phyloP scores from a whole-genome alignment of 2,329 filamentous ascomycete species.

The Diaporthe ilicicola region DNA sequence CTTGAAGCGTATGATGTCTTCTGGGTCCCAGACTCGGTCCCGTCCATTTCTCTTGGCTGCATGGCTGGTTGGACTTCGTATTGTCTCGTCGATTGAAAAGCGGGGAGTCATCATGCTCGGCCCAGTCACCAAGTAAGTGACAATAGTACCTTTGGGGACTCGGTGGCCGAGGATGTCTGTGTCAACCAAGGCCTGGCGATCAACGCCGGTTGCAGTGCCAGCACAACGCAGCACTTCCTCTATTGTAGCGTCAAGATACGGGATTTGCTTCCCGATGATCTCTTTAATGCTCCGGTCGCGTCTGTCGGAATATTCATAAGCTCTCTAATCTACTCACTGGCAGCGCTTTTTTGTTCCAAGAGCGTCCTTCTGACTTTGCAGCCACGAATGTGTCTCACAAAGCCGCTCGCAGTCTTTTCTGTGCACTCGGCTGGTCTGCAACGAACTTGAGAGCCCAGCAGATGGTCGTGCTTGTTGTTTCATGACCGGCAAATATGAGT shows the following conservation, averaged over 20 bases:
- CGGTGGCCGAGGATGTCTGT: slow-evolving; percentile 48
- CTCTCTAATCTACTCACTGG: too few relatives aligned
- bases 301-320: too few relatives aligned
- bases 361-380: slow-evolving; percentile 44
- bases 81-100: neutral
- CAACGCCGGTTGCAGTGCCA: slow-evolving; percentile 53
- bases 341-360: too few relatives aligned
- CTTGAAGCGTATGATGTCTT: neutral
- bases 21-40: neutral
- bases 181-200: slow-evolving; percentile 49
- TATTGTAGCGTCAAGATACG: slow-evolving; percentile 54
- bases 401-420: slow-evolving; percentile 49
- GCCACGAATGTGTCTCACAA: slow-evolving; percentile 46
- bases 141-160: slow-evolving; percentile 50
- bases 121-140: slow-evolving; percentile 50
- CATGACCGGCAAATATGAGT: slow-evolving; percentile 50
- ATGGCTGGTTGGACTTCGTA: neutral
- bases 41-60: neutral
- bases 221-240: slow-evolving; percentile 55
- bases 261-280: slow-evolving; percentile 48
- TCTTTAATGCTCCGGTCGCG: slow-evolving; percentile 42
- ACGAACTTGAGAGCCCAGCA: slow-evolving; percentile 52
- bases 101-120: neutral
- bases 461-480: slow-evolving; percentile 52
- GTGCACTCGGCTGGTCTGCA: slow-evolving; percentile 47